Evolutionary conservation across 257 asterid species (phyloP).

Genomic region (Scutellaria baicalensis): DNA sequence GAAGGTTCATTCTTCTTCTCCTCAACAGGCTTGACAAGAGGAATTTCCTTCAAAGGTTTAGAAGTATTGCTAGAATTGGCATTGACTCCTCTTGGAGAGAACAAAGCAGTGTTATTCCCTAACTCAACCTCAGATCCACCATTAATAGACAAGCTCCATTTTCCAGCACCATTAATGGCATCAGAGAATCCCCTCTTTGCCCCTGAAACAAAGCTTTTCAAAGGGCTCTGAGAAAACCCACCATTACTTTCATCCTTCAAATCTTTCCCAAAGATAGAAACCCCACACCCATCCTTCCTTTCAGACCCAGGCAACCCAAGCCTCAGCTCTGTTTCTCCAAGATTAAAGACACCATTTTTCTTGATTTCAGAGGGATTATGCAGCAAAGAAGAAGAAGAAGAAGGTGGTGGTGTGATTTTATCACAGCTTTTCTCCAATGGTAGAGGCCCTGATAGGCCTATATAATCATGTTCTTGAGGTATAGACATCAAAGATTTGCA

Average conservation of each 20-base stretch:
- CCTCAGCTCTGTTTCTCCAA: slow-evolving; percentile 70
- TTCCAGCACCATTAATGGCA: slow-evolving; percentile 63
- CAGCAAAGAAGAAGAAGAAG: slow-evolving; percentile 4
- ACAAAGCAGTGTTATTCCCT: slow-evolving; percentile 23
- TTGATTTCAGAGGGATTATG: slow-evolving; percentile 14
- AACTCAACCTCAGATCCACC: slow-evolving; percentile 53
- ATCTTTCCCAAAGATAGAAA: slow-evolving; percentile 52
- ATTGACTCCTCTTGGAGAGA: slow-evolving; percentile 27
- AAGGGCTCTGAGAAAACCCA: slow-evolving; percentile 24
- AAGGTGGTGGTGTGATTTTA: slow-evolving; percentile 17
- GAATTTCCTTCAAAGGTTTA: slow-evolving; percentile 26
- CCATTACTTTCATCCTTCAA: slow-evolving; percentile 35
- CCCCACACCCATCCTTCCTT: slow-evolving; percentile 33
- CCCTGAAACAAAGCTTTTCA: slow-evolving; percentile 43
- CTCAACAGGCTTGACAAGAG: slow-evolving; percentile 31
- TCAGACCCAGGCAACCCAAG: slow-evolving; percentile 84
- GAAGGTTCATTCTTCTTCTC: slow-evolving; percentile 35
- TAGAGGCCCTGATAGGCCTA: slow-evolving; percentile 56
- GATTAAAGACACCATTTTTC: slow-evolving; percentile 26
- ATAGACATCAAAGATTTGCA: slow-evolving; percentile 32
- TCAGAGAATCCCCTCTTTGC: slow-evolving; percentile 73
- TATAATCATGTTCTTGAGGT: slow-evolving; percentile 57
- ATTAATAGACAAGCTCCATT: slow-evolving; percentile 55
- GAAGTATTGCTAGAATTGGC: slow-evolving; percentile 13
- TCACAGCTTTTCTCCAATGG: slow-evolving; percentile 34